phyloP scores from a whole-genome alignment of 805 yeast species.

The Candida peoriensis region DNA sequence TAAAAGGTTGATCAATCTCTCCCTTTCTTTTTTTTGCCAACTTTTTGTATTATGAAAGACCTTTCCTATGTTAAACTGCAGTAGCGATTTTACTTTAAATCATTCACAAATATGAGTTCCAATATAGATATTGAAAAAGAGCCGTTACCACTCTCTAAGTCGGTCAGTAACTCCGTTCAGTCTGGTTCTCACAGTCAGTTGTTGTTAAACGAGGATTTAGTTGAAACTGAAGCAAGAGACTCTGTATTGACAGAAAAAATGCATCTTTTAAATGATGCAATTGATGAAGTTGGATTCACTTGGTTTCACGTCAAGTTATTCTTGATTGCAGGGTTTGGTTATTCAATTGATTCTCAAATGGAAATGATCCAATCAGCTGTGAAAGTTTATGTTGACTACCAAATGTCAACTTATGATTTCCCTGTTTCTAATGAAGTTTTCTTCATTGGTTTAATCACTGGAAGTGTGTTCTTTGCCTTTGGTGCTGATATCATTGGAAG shows the following conservation, averaged over 20 bases:
- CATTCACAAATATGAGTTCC: no score
- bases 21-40: no score
- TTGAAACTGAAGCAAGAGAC: conserved; percentile 21
- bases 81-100: no score
- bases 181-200: no score
- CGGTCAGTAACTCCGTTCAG: no score
- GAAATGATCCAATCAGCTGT: conserved; percentile 41
- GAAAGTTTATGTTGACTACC: conserved; percentile 38
- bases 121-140: no score
- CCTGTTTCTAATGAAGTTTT: conserved; percentile 40
- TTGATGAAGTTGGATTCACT: conserved; percentile 59
- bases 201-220: not conserved
- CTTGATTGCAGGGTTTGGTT: conserved; percentile 46
- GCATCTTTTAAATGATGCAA: conserved; percentile 42
- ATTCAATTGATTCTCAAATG: conserved; percentile 45
- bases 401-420: conserved; percentile 37
- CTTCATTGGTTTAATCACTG: conserved; percentile 42
- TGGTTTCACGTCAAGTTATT: conserved; percentile 43
- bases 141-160: no score
- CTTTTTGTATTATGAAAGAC: no score
- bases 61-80: no score
- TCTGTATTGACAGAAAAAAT: conserved; percentile 28
- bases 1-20: no score
- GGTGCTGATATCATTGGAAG: conserved; percentile 49
- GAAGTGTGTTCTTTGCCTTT: conserved; percentile 48